phyloP scores from a whole-genome alignment of 306 rosid genomes.

The Quercus cerris region DNA sequence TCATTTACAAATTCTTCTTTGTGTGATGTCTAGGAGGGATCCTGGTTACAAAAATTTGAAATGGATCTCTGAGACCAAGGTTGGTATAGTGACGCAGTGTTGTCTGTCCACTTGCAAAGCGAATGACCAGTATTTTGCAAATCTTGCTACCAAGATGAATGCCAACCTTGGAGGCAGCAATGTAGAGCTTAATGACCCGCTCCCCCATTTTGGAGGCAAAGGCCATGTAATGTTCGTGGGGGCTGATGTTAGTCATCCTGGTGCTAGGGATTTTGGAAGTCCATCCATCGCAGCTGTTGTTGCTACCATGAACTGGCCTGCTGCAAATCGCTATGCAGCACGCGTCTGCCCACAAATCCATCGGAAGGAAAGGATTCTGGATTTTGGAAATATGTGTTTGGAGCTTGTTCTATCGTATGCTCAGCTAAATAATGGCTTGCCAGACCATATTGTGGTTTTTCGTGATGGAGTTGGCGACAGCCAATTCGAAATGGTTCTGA shows the following conservation, averaged over 20 bases:
- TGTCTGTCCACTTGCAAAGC: constrained; percentile 47
- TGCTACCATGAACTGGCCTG: constrained; percentile 78
- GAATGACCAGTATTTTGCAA: constrained; percentile 50
- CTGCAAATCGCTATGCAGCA: constrained; percentile 74
- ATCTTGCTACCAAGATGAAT: constrained; percentile 75
- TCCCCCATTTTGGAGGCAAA: constrained; percentile 39
- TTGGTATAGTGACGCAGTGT: constrained; percentile 79
- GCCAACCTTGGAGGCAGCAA: constrained; percentile 91
- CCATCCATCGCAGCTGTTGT: constrained; percentile 81
- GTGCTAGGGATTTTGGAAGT: constrained; percentile 33
- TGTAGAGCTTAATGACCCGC: constrained; percentile 52
- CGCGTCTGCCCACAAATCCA: constrained; percentile 52
- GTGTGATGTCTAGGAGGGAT: constrained; percentile 61
- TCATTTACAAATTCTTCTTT: constrained; percentile 54
- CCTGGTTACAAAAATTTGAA: constrained; percentile 62
- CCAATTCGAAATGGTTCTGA: constrained; percentile 84
- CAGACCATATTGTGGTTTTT: constrained; percentile 56
- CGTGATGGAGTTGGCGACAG: constrained; percentile 77
- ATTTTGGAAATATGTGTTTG: constrained; percentile 58
- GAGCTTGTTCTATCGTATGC: constrained; percentile 56
- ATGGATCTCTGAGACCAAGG: constrained; percentile 67
- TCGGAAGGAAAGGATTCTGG: constrained; percentile 48
- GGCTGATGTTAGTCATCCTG: constrained; percentile 88
- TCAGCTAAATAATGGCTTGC: constrained; percentile 39
- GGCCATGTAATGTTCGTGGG: constrained; percentile 74